Evolutionary conservation across 1,284 basidiomycete species (phyloP).

Genomic region (Cryptococcus sp.): DNA sequence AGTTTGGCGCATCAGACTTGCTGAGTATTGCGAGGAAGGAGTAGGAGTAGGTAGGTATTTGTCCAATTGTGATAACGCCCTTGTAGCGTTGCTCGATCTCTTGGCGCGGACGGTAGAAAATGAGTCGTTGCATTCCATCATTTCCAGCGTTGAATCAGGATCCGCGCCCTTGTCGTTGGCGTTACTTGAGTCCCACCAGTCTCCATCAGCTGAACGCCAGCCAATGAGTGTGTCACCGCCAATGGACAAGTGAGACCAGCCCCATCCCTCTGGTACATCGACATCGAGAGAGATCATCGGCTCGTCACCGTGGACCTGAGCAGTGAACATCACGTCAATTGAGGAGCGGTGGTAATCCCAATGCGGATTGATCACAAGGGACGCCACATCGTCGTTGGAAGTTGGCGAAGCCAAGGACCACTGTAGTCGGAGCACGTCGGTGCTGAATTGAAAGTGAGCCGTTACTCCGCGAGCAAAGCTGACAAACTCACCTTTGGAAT

Average conservation of each 20-base stretch:
- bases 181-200: conserved; percentile 15
- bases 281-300: conserved; percentile 23
- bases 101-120: conserved; percentile 31
- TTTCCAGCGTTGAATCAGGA: conserved; percentile 14
- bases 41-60: neutral
- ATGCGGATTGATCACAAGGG: conserved; percentile 27
- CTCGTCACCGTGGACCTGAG: conserved; percentile 6
- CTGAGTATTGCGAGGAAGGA: conserved; percentile 10
- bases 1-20: conserved; percentile 34
- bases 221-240: conserved; percentile 29
- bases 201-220: conserved; percentile 36
- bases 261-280: conserved; percentile 40
- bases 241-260: conserved; percentile 37
- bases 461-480: neutral
- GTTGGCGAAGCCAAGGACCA: conserved; percentile 34
- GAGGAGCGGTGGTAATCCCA: conserved; percentile 25
- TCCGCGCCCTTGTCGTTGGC: neutral
- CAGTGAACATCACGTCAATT: conserved; percentile 31
- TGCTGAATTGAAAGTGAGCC: conserved; percentile 18
- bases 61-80: too few relatives aligned
- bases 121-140: conserved; percentile 28
- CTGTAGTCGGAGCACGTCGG: conserved; percentile 35
- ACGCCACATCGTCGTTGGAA: conserved; percentile 17
- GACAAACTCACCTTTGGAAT: conserved; percentile 39
- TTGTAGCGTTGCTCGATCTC: conserved; percentile 3